Conservation (phyloP, 805 yeast genomes). For the Cyberlindnera maclurae region DNA sequence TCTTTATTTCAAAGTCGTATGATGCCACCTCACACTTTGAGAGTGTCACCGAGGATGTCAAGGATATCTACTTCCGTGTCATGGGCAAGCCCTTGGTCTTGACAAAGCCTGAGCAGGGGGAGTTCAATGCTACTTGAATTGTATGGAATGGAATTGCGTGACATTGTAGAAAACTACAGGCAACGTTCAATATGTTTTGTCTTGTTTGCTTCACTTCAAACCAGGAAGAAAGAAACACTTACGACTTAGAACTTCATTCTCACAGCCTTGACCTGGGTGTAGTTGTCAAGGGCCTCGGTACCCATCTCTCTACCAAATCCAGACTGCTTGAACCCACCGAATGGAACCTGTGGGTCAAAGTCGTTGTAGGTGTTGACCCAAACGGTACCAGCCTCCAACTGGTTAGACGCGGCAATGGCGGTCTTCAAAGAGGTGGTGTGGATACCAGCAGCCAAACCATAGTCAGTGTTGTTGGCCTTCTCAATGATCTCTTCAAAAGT, state of each 20-base stretch:
- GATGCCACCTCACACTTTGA: constrained; percentile 96
- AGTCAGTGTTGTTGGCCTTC: constrained; percentile 69
- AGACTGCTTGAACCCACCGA: constrained; percentile 84
- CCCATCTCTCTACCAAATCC: constrained; percentile 94
- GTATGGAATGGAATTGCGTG: background rate
- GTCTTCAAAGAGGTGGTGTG: constrained; percentile 66
- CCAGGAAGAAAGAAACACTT: too few relatives aligned
- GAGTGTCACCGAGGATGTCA: constrained; percentile 92
- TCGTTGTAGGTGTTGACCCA: constrained; percentile 85
- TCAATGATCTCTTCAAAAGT: constrained; percentile 68
- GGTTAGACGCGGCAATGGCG: constrained; percentile 59
- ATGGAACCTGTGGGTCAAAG: constrained; percentile 80
- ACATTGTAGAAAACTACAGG: background rate
- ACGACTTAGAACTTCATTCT: constrained; percentile 31
- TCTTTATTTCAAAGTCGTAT: constrained; percentile 81
- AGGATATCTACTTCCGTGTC: constrained; percentile 85
- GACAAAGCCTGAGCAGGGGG: constrained; percentile 21
- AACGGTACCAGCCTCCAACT: constrained; percentile 70
- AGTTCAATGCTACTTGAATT: constrained; percentile 17
- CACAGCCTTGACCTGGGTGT: constrained; percentile 80
- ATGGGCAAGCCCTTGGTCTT: constrained; percentile 79
- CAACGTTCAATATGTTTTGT: background rate
- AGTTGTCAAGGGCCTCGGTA: constrained; percentile 73
- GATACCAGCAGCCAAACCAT: constrained; percentile 85
- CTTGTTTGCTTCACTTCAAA: too few relatives aligned